Conservation (phyloP, 176 grass and related monocot species). For the Metroxylon sagu region DNA sequence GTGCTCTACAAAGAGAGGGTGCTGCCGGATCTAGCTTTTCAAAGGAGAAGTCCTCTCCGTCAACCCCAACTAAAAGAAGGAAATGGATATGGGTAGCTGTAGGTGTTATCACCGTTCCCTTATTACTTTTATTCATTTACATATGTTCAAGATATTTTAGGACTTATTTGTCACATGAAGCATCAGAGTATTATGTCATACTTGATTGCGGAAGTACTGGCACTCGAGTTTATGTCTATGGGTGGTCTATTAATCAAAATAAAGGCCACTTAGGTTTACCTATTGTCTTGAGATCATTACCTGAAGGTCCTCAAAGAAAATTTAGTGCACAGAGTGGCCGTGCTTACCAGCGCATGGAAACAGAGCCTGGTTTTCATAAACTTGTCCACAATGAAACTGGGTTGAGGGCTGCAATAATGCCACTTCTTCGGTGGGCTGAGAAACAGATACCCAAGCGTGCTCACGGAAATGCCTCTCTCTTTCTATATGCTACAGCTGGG, state of each 20-base stretch:
- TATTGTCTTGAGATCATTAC: slow-evolving; percentile 67
- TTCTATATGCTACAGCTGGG: slow-evolving; percentile 93
- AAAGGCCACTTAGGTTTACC: slow-evolving; percentile 49
- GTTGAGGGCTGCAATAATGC: slow-evolving; percentile 68
- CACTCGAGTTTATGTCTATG: slow-evolving; percentile 84
- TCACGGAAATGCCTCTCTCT: slow-evolving; percentile 70
- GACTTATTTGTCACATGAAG: slow-evolving; percentile 56
- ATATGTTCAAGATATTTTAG: slow-evolving; percentile 59
- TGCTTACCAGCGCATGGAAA: slow-evolving; percentile 93
- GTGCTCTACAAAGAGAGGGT: slow-evolving; percentile 63
- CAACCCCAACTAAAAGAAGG: slow-evolving; percentile 73
- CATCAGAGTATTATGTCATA: slow-evolving; percentile 88
- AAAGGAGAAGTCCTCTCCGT: slow-evolving; percentile 73
- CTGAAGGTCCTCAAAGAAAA: slow-evolving; percentile 63
- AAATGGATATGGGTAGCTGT: slow-evolving; percentile 47
- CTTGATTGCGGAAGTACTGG: slow-evolving; percentile 97
- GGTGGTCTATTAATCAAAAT: slow-evolving; percentile 68
- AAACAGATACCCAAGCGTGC: slow-evolving; percentile 62
- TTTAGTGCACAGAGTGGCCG: slow-evolving; percentile 54
- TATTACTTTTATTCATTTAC: slow-evolving; percentile 49
- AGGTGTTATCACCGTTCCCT: slow-evolving; percentile 32
- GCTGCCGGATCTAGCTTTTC: slow-evolving; percentile 53
- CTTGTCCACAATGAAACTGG: slow-evolving; percentile 76
- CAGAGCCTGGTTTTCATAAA: slow-evolving; percentile 90
- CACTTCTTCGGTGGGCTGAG: slow-evolving; percentile 89